Percentiles rank a stretch among this genome's conserved stretches.
phyloP scores from a whole-genome alignment of 2,329 filamentous ascomycete genomes.

The Curvularia spicifera region DNA sequence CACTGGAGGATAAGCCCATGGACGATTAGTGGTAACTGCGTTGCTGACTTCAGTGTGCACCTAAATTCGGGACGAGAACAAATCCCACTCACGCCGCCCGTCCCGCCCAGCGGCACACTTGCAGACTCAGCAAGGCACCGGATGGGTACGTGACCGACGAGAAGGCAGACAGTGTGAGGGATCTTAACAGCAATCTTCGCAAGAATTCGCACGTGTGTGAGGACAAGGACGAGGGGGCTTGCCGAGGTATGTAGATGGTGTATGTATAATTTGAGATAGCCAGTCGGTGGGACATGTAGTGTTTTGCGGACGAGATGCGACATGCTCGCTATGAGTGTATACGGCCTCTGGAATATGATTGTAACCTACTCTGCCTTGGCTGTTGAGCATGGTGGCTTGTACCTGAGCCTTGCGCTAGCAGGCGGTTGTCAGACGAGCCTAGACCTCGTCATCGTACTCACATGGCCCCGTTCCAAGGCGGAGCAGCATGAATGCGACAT shows the following conservation, averaged over 20 bases:
- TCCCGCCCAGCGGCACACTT: slow-evolving; percentile 5
- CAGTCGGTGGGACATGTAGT: slow-evolving; percentile 21
- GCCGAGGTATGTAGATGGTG: slow-evolving; percentile 16
- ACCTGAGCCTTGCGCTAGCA: slow-evolving; percentile 30
- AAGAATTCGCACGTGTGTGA: slow-evolving; percentile 1
- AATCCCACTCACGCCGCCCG: slow-evolving; percentile 4
- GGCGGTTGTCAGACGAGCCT: slow-evolving; percentile 22
- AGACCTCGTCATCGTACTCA: slow-evolving; percentile 28
- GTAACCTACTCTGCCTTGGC: slow-evolving; percentile 12
- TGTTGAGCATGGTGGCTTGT: slow-evolving; percentile 22
- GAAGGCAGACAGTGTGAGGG: slow-evolving; percentile 4
- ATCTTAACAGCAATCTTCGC: slow-evolving; percentile 11
- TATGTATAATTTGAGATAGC: slow-evolving; percentile 30
- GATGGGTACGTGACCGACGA: slow-evolving; percentile 3
- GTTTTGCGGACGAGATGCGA: slow-evolving; percentile 24
- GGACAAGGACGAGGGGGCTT: slow-evolving; percentile 10
- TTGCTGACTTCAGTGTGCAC: slow-evolving; percentile 13
- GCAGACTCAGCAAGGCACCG: slow-evolving; percentile 8
- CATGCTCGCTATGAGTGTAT: slow-evolving; percentile 38
- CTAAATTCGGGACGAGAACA: slow-evolving; percentile 6
- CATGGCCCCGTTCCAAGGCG: slow-evolving; percentile 34
- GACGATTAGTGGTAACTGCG: slow-evolving; percentile 63
- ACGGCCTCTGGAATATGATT: slow-evolving; percentile 16
- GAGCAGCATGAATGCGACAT: slow-evolving; percentile 32
- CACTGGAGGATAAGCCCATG: slow-evolving; percentile 78